Evolutionary conservation across 192 early-diverging fungal species (phyloP).

Genomic region (Gaertneriomyces semiglobifer): DNA sequence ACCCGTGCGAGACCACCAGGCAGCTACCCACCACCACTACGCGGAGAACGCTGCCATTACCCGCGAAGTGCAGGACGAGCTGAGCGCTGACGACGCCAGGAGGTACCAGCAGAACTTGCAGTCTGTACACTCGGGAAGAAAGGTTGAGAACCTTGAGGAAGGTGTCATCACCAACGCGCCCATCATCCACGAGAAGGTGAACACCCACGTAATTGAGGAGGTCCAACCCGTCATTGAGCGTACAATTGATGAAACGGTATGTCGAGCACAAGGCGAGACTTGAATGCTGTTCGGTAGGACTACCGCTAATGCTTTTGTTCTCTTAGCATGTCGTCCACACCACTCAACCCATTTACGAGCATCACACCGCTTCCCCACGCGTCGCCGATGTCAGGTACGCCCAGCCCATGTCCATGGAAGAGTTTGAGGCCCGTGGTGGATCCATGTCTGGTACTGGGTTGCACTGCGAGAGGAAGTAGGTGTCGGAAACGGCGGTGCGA

Average conservation of each 20-base stretch:
- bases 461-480: constrained; percentile 14
- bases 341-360: constrained; percentile 28
- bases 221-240: constrained; percentile 28
- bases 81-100: constrained; percentile 12
- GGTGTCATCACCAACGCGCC: constrained; percentile 11
- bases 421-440: constrained; percentile 27
- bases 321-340: constrained; percentile 24
- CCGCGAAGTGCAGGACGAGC: constrained; percentile 12
- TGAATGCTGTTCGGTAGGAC: not conserved
- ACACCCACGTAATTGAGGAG: constrained; percentile 27
- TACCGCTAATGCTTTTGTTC: not conserved
- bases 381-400: constrained; percentile 24
- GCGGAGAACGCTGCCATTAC: constrained; percentile 5
- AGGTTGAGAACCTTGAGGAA: constrained; percentile 12
- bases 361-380: constrained; percentile 12
- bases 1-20: constrained; percentile 19
- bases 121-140: constrained; percentile 9
- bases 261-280: not conserved
- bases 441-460: constrained; percentile 22
- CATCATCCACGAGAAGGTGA: constrained; percentile 21
- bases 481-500: not conserved
- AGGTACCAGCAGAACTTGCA: constrained; percentile 17
- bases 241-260: constrained; percentile 25
- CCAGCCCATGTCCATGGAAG: constrained; percentile 25
- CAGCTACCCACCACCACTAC: constrained; percentile 17